Conservation (phyloP, 495 filamentous ascomycete species). For the Aspergillus sclerotioniger region DNA sequence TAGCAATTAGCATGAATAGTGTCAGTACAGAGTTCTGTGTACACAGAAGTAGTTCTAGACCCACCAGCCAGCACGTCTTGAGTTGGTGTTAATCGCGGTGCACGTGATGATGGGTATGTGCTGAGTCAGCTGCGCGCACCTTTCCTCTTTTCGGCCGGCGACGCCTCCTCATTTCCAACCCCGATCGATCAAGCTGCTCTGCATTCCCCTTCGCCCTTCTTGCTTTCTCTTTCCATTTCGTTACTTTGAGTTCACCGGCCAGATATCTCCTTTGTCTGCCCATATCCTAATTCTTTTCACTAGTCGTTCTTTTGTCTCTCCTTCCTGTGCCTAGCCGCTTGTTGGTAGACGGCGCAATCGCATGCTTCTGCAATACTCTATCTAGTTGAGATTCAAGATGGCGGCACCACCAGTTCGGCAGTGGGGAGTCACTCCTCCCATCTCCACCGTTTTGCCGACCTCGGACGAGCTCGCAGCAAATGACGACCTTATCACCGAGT, state of each 20-base stretch:
- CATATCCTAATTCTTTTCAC: background rate
- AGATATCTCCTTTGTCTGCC: background rate
- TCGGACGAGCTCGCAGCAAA: constrained; percentile 70
- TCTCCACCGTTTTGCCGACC: constrained; percentile 74
- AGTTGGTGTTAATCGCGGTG: no score
- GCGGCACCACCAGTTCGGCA: constrained; percentile 47
- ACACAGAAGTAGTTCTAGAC: no score
- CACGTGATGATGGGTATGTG: no score
- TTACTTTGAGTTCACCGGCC: background rate
- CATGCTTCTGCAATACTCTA: constrained; percentile 12
- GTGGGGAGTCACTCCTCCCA: constrained; percentile 83
- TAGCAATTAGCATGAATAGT: no score
- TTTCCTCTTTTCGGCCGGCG: background rate
- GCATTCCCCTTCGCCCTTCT: background rate
- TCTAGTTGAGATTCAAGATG: constrained; percentile 46
- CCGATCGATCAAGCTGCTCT: constrained; percentile 1
- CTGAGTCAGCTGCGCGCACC: constrained; percentile 2
- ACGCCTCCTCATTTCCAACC: constrained; percentile 7
- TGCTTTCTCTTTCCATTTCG: background rate
- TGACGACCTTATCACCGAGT: constrained; percentile 73
- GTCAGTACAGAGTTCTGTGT: no score
- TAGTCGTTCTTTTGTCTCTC: background rate
- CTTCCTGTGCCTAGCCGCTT: background rate
- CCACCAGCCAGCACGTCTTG: no score
- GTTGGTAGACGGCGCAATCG: constrained; percentile 11